Evolutionary conservation across 164 flowering plant species (phyloP).

Genomic region (Nymphaea thermarum): DNA sequence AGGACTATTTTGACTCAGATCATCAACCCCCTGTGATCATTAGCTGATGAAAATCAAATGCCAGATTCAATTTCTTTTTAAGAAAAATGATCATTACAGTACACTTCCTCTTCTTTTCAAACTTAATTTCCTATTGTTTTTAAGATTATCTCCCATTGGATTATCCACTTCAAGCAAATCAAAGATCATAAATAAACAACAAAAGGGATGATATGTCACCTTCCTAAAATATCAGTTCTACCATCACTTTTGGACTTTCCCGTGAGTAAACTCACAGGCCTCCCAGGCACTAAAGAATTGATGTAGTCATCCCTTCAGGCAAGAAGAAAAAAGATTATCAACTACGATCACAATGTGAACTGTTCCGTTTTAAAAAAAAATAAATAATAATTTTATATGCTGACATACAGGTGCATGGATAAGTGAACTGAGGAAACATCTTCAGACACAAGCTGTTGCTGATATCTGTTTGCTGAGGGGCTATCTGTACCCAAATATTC

Average conservation of each 20-base stretch:
- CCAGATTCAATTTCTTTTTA: no score
- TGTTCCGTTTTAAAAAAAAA: no score
- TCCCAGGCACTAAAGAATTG: not conserved
- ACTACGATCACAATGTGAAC: no score
- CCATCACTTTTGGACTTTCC: not conserved
- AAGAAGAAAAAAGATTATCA: not conserved
- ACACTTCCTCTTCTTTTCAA: not conserved
- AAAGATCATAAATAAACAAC: not conserved
- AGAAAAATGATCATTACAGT: not conserved
- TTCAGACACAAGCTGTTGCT: not conserved
- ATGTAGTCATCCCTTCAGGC: not conserved
- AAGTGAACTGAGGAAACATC: not conserved
- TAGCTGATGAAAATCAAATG: no score
- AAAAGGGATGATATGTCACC: not conserved
- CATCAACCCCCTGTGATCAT: no score
- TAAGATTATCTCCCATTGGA: not conserved
- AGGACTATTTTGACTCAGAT: no score
- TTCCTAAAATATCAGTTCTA: not conserved
- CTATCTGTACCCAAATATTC: not conserved
- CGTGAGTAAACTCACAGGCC: not conserved
- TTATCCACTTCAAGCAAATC: not conserved
- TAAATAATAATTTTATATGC: not conserved
- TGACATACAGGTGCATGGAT: not conserved
- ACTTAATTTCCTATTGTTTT: no score
- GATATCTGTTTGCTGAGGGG: not conserved